phyloP scores from a whole-genome alignment of 306 rosid species.

The Pyrus pyrifolia region DNA sequence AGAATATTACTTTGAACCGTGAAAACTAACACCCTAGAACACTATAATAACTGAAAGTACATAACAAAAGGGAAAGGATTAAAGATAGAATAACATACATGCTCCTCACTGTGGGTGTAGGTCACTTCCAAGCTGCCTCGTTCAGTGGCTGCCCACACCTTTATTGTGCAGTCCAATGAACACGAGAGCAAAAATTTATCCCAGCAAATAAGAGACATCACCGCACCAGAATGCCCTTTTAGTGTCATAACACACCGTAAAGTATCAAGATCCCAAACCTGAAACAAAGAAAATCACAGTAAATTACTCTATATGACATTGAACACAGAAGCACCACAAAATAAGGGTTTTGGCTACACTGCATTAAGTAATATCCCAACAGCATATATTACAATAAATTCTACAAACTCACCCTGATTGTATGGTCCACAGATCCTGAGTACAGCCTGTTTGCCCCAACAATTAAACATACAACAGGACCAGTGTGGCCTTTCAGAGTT shows the following conservation, averaged over 20 bases:
- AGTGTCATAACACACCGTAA: slow-evolving; percentile 35
- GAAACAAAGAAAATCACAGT: background rate
- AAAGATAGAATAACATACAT: slow-evolving; percentile 16
- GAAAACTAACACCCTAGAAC: background rate
- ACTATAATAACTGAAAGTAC: background rate
- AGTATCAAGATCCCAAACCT: slow-evolving; percentile 44
- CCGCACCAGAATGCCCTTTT: slow-evolving; percentile 24
- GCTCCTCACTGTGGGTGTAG: slow-evolving; percentile 20
- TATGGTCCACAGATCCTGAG: slow-evolving; percentile 38
- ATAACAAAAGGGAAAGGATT: background rate
- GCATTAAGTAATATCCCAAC: too few species aligned
- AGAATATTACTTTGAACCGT: background rate
- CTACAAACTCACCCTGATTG: slow-evolving; percentile 24
- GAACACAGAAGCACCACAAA: background rate
- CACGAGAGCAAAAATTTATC: slow-evolving; percentile 15
- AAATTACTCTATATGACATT: background rate
- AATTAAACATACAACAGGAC: slow-evolving; percentile 16
- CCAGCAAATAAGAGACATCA: slow-evolving; percentile 48
- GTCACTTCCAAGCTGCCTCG: slow-evolving; percentile 16
- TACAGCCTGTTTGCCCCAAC: slow-evolving; percentile 25
- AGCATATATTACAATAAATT: background rate
- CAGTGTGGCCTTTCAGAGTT: slow-evolving; percentile 28
- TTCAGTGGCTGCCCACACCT: slow-evolving; percentile 29
- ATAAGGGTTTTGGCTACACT: background rate
- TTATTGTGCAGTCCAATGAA: slow-evolving; percentile 21